Evolutionary conservation across 345 rosid genomes (phyloP).

Genomic region (Psidium friedrichsthalianum): DNA sequence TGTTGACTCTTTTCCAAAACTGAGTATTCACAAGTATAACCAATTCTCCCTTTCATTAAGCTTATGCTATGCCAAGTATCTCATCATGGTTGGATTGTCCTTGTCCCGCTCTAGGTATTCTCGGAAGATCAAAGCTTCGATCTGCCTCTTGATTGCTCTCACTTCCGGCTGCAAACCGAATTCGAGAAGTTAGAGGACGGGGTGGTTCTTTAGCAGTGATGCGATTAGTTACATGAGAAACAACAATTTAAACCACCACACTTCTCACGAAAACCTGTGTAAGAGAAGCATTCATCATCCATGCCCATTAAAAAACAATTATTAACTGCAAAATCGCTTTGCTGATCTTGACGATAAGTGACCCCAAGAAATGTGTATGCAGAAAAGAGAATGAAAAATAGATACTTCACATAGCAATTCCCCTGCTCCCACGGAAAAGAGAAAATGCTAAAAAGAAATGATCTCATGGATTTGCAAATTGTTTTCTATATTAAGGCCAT

Average conservation of each 20-base stretch:
- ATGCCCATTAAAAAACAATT: background rate
- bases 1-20: background rate
- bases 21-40: background rate
- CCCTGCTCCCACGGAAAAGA: background rate
- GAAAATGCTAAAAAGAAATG: background rate
- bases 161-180: conserved; percentile 28
- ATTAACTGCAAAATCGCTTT: background rate
- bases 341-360: background rate
- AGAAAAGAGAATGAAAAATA: background rate
- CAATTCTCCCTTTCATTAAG: background rate
- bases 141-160: conserved; percentile 25
- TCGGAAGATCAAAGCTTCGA: conserved; percentile 24
- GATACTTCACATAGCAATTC: background rate
- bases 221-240: background rate
- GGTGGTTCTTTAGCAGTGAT: background rate
- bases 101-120: conserved; percentile 31
- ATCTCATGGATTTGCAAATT: background rate
- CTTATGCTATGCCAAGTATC: conserved; percentile 10
- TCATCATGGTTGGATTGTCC: conserved; percentile 15
- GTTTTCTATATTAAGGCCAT: background rate
- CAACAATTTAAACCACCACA: background rate
- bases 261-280: background rate
- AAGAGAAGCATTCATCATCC: background rate
- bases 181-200: background rate
- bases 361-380: background rate